Percentiles rank a stretch among this genome's conserved stretches.
These are phyloP conservation scores for Podila minutissima DNA, from an alignment of 192 early-diverging fungal genomes.

Conservation along the genomic window DNA sequence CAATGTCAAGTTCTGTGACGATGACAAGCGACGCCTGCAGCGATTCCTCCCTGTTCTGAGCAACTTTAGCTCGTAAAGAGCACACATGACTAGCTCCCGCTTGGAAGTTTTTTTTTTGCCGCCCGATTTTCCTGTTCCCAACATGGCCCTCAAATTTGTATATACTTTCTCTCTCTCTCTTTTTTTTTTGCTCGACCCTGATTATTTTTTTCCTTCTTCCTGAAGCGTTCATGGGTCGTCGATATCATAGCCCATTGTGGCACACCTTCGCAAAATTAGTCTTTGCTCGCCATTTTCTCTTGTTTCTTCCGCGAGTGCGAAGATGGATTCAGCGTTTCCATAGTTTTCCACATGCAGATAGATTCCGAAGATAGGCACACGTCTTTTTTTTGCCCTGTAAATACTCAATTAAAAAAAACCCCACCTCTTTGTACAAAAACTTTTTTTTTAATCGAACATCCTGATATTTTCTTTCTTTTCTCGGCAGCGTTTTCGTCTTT, in stretches of 20 bases:
- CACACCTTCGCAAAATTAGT: too few relatives aligned
- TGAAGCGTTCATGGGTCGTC: too few relatives aligned
- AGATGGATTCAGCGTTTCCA: too few relatives aligned
- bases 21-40: constrained; percentile 51
- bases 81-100: neutral
- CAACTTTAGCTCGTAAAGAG: constrained; percentile 35
- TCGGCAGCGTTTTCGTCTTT: neutral
- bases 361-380: too few relatives aligned
- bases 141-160: neutral
- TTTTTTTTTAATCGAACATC: neutral
- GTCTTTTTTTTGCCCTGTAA: too few relatives aligned
- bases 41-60: constrained; percentile 44
- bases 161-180: neutral
- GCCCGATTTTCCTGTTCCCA: neutral
- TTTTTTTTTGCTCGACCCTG: too few relatives aligned
- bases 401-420: neutral
- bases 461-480: neutral
- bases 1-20: constrained; percentile 53
- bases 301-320: too few relatives aligned
- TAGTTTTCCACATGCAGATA: too few relatives aligned
- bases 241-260: too few relatives aligned
- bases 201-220: too few relatives aligned
- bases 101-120: neutral
- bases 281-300: too few relatives aligned
- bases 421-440: neutral